A percentile compares a stretch with the other conserved stretches of the same genome.
Conservation (phyloP, 2,329 filamentous ascomycete species). For the Dothistroma pini region DNA sequence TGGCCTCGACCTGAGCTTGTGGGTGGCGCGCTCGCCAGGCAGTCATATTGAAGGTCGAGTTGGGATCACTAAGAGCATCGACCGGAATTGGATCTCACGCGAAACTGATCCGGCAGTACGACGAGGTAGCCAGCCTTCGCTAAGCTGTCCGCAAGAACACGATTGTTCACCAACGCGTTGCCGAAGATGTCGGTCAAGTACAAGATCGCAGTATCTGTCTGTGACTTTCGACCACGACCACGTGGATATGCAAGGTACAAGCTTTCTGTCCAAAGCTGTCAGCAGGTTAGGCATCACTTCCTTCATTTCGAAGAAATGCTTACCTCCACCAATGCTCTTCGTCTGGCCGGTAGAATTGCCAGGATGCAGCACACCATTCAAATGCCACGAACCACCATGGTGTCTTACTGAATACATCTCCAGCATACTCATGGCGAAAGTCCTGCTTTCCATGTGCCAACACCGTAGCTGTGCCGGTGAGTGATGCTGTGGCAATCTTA, state of each 20-base stretch:
- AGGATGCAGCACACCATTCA: constrained; percentile 18
- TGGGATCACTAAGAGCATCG: constrained; percentile 23
- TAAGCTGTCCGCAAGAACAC: constrained; percentile 35
- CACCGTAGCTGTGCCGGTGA: constrained; percentile 12
- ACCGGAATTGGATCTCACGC: constrained; percentile 33
- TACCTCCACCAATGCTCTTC: constrained; percentile 16
- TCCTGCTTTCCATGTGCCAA: constrained; percentile 16
- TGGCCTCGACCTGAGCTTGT: constrained; percentile 42
- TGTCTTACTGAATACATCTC: constrained; percentile 18
- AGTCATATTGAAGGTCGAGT: constrained; percentile 40
- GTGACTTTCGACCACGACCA: constrained; percentile 4
- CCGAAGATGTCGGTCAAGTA: constrained; percentile 37
- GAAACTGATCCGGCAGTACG: constrained; percentile 36
- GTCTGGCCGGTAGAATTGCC: constrained; percentile 20
- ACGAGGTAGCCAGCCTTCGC: constrained; percentile 33
- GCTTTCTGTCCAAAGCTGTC: constrained; percentile 14
- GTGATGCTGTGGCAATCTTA: constrained; percentile 4
- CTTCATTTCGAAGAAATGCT: not conserved
- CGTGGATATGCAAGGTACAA: constrained; percentile 23
- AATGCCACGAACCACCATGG: constrained; percentile 7
- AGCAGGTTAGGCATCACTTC: not conserved
- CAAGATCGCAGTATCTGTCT: constrained; percentile 28
- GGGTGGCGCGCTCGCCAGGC: constrained; percentile 46
- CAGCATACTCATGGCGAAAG: constrained; percentile 21
- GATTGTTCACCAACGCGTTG: constrained; percentile 32